Evolutionary conservation across 2,329 filamentous ascomycete genomes (phyloP), one percentile per base, ranked within the genome.

Genomic region (Colletotrichum sp.): DNA sequence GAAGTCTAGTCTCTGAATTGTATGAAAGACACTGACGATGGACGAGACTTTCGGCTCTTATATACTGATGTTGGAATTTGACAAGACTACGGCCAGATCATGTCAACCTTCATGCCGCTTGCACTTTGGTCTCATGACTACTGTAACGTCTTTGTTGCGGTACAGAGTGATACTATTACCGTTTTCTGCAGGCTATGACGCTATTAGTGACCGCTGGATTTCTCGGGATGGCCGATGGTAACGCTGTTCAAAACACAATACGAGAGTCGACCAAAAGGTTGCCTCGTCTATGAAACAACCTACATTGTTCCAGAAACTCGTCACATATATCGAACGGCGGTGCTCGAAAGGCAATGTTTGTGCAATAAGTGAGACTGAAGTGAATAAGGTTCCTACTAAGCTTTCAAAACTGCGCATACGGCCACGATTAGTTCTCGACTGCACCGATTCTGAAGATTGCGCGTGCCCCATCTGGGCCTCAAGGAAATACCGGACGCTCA

Each of bases 21-120:
- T 4, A 19, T 11, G 44, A 52, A 52, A 2, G 19, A 1, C 3
- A 19, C 11, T 52, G 44, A 52, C 4, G n/a, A 22, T 19, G 6
- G 44, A n/a, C n/a, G n/a, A 13, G 44, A 22, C 0, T 22, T 8
- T 13, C 6, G 1, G 0, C n/a, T 52, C 11, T 22, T 52, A 52
- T 13, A 52, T 52, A 13, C 22, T 8, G 2, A 4, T 49, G 19
- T 49, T n/a, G 11, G 3, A 0, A n/a, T 4, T n/a, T n/a, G 9
- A 4, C 5, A 49, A 49, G 39, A 49, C 12, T 7, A 12, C 39
- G 39, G 19, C 5, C 3, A n/a, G 1, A 49, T 11, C 19, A 49
- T 49, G 19, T 12, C 9, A n/a, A 4, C 19, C 19, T 2, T 8
- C 11, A 22, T 22, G 4, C 4, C 2, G 4, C n/a, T 22, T 52